phyloP scores from a whole-genome alignment of 148 eudicot genomes.

The Fallopia convolvulus region DNA sequence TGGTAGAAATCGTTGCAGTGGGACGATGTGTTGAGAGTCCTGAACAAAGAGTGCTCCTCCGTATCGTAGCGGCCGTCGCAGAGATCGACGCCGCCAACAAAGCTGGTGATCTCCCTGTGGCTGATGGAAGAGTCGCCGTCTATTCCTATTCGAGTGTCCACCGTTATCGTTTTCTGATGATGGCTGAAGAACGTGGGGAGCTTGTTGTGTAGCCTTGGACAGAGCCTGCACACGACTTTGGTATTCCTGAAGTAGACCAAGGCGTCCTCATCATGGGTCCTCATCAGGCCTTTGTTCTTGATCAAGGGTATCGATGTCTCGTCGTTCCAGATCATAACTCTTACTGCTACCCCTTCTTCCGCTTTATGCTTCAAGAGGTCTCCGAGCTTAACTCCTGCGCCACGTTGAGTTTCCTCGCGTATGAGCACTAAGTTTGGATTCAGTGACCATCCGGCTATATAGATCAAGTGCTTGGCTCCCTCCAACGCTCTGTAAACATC shows the following conservation, averaged over 20 bases:
- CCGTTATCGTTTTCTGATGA: slow-evolving; percentile 69
- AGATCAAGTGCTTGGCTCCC: slow-evolving; percentile 77
- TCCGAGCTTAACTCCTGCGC: slow-evolving; percentile 60
- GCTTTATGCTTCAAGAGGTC: slow-evolving; percentile 68
- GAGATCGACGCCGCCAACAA: slow-evolving; percentile 79
- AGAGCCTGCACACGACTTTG: slow-evolving; percentile 57
- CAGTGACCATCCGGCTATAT: slow-evolving; percentile 94
- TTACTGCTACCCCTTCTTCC: slow-evolving; percentile 83
- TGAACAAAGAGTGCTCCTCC: slow-evolving; percentile 57
- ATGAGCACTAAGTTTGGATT: slow-evolving; percentile 80
- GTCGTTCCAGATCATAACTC: slow-evolving; percentile 76
- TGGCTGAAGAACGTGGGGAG: slow-evolving; percentile 69
- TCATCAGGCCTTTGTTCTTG: slow-evolving; percentile 84
- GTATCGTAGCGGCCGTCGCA: slow-evolving; percentile 89
- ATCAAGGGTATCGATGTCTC: slow-evolving; percentile 71
- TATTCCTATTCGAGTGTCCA: slow-evolving; percentile 30
- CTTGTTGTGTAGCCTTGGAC: slow-evolving; percentile 55
- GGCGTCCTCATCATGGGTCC: slow-evolving; percentile 68
- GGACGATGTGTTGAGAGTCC: slow-evolving; percentile 49
- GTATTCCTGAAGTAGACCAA: slow-evolving; percentile 59
- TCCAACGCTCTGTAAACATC: slow-evolving; percentile 81
- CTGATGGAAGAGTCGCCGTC: slow-evolving; percentile 29
- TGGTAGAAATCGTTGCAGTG: slow-evolving; percentile 63
- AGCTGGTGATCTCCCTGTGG: slow-evolving; percentile 62
- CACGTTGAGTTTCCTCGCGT: slow-evolving; percentile 58